These are phyloP conservation scores for Penicillium taxi DNA, from an alignment of 495 filamentous ascomycete species.

Conservation along the genomic window DNA sequence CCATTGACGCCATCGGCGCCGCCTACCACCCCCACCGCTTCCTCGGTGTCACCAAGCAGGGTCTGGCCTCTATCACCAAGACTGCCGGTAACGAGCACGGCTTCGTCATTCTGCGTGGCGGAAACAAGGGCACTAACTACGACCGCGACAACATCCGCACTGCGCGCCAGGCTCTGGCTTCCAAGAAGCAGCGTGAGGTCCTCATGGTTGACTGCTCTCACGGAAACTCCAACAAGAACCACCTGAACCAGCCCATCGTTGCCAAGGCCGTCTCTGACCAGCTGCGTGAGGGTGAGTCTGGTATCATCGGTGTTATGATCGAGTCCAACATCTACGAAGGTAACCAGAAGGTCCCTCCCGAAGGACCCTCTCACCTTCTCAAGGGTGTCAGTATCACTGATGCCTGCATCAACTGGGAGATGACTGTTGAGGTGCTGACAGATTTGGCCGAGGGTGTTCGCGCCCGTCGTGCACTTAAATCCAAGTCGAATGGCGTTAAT, in stretches of 20 bases:
- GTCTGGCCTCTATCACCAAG: conserved; percentile 87
- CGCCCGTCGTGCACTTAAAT: conserved; percentile 49
- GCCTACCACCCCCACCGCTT: conserved; percentile 91
- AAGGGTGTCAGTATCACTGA: conserved; percentile 97
- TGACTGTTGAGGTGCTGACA: conserved; percentile 77
- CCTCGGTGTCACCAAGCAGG: conserved; percentile 99
- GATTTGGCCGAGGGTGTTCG: conserved; percentile 79
- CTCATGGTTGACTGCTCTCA: conserved; percentile 99
- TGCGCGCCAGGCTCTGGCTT: conserved; percentile 69
- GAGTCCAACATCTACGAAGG: conserved; percentile 97
- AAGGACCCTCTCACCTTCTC: conserved; percentile 69
- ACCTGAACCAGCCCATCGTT: conserved; percentile 85
- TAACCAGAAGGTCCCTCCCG: conserved; percentile 83
- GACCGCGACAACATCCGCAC: conserved; percentile 71
- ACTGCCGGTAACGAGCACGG: conserved; percentile 92
- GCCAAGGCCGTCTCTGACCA: conserved; percentile 76
- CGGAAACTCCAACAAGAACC: conserved; percentile 60
- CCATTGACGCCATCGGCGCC: conserved; percentile 91
- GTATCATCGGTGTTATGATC: conserved; percentile 95
- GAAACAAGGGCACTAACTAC: conserved; percentile 90
- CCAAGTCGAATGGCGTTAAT: conserved; percentile 28
- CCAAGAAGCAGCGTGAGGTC: conserved; percentile 80
- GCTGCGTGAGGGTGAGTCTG: conserved; percentile 75
- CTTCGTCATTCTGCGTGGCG: conserved; percentile 91
- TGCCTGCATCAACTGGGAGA: conserved; percentile 93